Evolutionary conservation across 352 stramenopile genomes (phyloP).

Genomic region (Pythium insidiosum): DNA sequence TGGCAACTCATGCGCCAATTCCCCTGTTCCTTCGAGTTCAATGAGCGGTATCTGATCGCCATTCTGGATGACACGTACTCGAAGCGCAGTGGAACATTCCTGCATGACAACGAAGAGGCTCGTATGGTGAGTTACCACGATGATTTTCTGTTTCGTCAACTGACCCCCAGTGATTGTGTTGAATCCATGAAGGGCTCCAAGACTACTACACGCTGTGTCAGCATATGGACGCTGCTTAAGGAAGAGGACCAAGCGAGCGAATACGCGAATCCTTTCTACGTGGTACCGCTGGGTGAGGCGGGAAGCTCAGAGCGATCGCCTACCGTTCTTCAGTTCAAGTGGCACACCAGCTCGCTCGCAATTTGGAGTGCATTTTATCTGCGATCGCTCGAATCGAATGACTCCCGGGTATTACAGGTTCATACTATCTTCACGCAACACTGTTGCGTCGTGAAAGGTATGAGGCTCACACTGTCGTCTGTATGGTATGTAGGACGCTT

Average conservation of each 20-base stretch:
- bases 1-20: slow-evolving; percentile 97
- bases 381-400: slow-evolving; percentile 73
- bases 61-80: slow-evolving; percentile 95
- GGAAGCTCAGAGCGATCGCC: slow-evolving; percentile 45
- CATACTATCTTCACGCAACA: slow-evolving; percentile 14
- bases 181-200: slow-evolving; percentile 42
- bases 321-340: slow-evolving; percentile 74
- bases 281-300: slow-evolving; percentile 32
- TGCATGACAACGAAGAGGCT: slow-evolving; percentile 94
- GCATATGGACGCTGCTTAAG: slow-evolving; percentile 55
- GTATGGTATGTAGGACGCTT: slow-evolving; percentile 78
- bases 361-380: slow-evolving; percentile 84
- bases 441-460: too few species aligned
- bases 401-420: slow-evolving; percentile 69
- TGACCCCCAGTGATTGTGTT: too few species aligned
- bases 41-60: slow-evolving; percentile 86
- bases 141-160: neutral
- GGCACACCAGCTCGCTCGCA: slow-evolving; percentile 73
- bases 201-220: slow-evolving; percentile 49
- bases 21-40: slow-evolving; percentile 98
- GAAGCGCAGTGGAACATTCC: slow-evolving; percentile 95
- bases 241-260: slow-evolving; percentile 27
- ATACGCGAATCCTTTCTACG: slow-evolving; percentile 77
- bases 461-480: too few species aligned
- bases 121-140: slow-evolving; percentile 37